Evolutionary conservation across 352 stramenopile genomes (phyloP).

Genomic region (Phytophthora rubi): DNA sequence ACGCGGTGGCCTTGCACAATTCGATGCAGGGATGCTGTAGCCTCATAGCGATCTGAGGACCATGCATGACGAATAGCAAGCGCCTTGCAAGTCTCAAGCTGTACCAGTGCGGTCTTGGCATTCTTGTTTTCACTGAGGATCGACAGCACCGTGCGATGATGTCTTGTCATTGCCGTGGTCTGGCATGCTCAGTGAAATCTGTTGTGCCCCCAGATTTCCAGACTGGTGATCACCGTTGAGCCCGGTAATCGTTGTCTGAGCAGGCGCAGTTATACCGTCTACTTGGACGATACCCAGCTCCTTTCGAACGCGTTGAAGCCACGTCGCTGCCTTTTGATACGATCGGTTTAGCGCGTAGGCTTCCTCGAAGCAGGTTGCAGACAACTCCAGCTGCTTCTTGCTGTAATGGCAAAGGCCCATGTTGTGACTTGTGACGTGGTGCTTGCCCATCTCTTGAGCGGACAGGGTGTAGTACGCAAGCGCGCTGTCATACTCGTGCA

Average conservation of each 20-base stretch:
- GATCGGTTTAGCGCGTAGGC: constrained; percentile 69
- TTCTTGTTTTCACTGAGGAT: constrained; percentile 15
- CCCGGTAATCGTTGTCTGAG: constrained; percentile 11
- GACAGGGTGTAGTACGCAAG: constrained; percentile 91
- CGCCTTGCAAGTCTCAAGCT: not conserved
- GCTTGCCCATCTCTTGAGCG: constrained; percentile 89
- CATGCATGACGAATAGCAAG: constrained; percentile 9
- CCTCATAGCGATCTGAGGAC: constrained; percentile 24
- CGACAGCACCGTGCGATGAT: constrained; percentile 6
- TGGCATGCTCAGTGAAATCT: constrained; percentile 63
- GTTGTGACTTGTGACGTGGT: constrained; percentile 96
- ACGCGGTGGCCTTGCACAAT: constrained; percentile 5
- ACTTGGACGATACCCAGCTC: constrained; percentile 45
- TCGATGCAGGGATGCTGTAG: constrained; percentile 12
- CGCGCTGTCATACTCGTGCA: constrained; percentile 92
- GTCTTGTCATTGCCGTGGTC: constrained; percentile 54
- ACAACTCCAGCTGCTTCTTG: constrained; percentile 73
- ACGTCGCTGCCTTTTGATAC: constrained; percentile 83
- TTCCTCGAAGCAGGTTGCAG: constrained; percentile 74
- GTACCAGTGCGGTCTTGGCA: constrained; percentile 14
- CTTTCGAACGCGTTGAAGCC: constrained; percentile 80
- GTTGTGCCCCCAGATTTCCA: constrained; percentile 48
- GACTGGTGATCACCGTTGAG: constrained; percentile 11
- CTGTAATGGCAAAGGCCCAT: constrained; percentile 96
- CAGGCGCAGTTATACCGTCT: constrained; percentile 13